Evolutionary conservation across 345 rosid species (phyloP).

Genomic region (Litchi chinensis): DNA sequence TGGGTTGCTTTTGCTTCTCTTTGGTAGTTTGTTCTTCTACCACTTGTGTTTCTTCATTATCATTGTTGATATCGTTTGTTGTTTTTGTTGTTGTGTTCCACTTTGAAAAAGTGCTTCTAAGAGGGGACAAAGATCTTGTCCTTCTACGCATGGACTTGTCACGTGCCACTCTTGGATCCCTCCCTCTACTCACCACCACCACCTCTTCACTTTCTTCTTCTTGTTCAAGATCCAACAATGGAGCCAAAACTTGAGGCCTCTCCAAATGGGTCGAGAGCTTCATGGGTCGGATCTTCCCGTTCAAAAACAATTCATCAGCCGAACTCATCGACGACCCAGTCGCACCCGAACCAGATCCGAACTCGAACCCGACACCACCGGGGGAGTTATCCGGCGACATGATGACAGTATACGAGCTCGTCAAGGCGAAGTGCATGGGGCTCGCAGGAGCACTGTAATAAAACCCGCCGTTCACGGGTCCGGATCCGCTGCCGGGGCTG

Average conservation of each 20-base stretch:
- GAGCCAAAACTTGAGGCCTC: constrained; percentile 72
- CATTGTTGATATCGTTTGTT: no score
- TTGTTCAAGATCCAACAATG: constrained; percentile 66
- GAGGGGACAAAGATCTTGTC: constrained; percentile 91
- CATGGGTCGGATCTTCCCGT: constrained; percentile 96
- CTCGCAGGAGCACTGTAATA: constrained; percentile 94
- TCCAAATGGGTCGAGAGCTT: constrained; percentile 87
- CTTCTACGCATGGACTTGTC: constrained; percentile 73
- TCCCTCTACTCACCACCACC: constrained; percentile 42
- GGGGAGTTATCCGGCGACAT: constrained; percentile 21
- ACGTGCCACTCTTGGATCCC: constrained; percentile 60
- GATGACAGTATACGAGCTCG: constrained; percentile 30
- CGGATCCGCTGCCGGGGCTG: constrained; percentile 69
- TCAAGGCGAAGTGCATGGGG: constrained; percentile 82
- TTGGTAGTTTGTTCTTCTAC: constrained; percentile 1
- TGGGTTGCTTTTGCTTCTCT: neutral
- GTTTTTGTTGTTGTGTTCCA: constrained; percentile 20
- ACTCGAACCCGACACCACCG: constrained; percentile 57
- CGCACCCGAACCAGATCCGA: constrained; percentile 60
- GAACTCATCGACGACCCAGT: constrained; percentile 73
- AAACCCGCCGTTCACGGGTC: constrained; percentile 49
- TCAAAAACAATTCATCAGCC: constrained; percentile 86
- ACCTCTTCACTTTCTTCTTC: constrained; percentile 41
- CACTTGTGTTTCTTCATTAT: constrained; percentile 22
- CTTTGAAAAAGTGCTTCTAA: constrained; percentile 47